Conservation (phyloP, 1,139 yeast species). For the Schwanniomyces etchellsii region DNA sequence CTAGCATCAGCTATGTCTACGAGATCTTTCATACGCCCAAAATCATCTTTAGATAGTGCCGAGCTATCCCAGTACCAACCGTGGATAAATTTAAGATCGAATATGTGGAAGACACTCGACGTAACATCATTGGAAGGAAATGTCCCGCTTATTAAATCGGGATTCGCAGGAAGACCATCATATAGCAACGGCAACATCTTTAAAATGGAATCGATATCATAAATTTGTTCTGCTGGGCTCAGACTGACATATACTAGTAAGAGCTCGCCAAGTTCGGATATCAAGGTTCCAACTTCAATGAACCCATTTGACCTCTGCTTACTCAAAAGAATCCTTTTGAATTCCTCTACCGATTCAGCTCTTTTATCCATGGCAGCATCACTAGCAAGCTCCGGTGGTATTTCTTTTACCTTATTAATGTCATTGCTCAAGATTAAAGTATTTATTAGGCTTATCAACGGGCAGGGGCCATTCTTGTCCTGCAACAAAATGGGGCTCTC, state of each 20-base stretch:
- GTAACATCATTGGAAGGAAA: constrained; percentile 42
- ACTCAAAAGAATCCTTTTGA: constrained; percentile 21
- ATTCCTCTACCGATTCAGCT: constrained; percentile 4
- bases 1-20: constrained; percentile 11
- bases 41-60: constrained; percentile 12
- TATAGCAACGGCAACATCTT: constrained; percentile 58
- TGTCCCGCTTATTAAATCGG: constrained; percentile 56
- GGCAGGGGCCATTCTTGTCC: constrained; percentile 85
- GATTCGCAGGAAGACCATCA: constrained; percentile 71
- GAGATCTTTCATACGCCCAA: background rate
- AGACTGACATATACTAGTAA: constrained; percentile 20
- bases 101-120: constrained; percentile 30
- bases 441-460: constrained; percentile 76
- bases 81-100: constrained; percentile 37
- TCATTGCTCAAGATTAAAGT: constrained; percentile 51
- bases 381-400: too few relatives aligned
- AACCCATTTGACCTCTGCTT: constrained; percentile 14
- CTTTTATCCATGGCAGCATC: background rate
- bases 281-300: constrained; percentile 26
- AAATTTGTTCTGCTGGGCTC: constrained; percentile 3
- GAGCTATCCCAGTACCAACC: constrained; percentile 43
- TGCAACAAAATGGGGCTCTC: constrained; percentile 66
- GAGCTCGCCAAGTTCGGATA: constrained; percentile 43
- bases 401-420: constrained; percentile 9
- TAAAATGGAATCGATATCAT: constrained; percentile 33